Base-by-base conservation (phyloP, 768 basidiomycete genomes). In the Termitomyces sp. region DNA sequence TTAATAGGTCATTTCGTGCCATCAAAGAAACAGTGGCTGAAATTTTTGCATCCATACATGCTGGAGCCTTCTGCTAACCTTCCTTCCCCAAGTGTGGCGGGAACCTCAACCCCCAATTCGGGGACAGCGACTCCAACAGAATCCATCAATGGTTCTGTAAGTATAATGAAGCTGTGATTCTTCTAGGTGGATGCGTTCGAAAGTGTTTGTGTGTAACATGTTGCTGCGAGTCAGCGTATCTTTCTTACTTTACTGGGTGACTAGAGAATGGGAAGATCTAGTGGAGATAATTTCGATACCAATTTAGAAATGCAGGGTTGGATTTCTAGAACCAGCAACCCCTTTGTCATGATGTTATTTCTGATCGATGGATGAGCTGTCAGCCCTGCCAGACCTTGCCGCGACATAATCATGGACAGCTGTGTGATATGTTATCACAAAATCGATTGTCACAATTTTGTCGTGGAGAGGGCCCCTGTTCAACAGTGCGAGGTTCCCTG, bases 1-100 rank as follows among this genome's bases (percentile, higher is more conserved):
- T 18, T 29, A 18, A 12, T 20, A 92, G 91, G 90, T 7, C 91
- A 94, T 67, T 91, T 91, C 60, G 84, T 94, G 3, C 92, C 92
- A 1, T 86, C 84, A 10, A 89, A 87, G 61, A 82, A 79, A 1
- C 77, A 72, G 40, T 94, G 90, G 91, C 77, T 88, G 29, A 79
- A 77, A 60, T 93, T 94, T 69, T 72, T 94, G 50, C 76, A 77
- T 45, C 80, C 80, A 7, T 94, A 87, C 65, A 72, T 91, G 60
- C 69, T 69, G 52, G 72, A 84, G 63, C 84, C 84, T 11, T 65
- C 62, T 12, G 74, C 70, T 7, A 60, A 76, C 16, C 65, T 82
- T 3, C 74, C 76, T 12, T 78, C 82, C 13, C 85, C 83, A 4
- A 61, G 63, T 20, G 53, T 60, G 23, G 57, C n/a, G 52, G 60